phyloP scores from a whole-genome alignment of 192 early-diverging fungal genomes.

The Coemansia reversa region DNA sequence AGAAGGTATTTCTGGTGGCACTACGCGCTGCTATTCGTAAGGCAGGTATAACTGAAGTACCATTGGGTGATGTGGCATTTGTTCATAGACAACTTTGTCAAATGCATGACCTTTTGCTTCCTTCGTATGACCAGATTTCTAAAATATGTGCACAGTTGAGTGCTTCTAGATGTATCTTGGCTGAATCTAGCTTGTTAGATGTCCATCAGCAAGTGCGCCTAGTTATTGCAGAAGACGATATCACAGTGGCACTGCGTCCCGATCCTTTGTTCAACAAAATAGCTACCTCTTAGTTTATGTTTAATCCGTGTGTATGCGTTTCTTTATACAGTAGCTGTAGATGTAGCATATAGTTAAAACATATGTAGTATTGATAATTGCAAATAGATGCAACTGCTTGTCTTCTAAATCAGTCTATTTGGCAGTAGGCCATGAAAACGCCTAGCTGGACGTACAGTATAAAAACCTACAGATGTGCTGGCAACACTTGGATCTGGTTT shows the following conservation, averaged over 20 bases:
- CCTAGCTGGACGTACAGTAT: too few relatives aligned
- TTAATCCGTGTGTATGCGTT: not conserved
- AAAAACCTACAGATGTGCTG: too few relatives aligned
- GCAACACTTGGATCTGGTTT: too few relatives aligned
- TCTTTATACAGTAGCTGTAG: not conserved
- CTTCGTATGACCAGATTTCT: constrained; percentile 61
- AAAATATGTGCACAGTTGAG: constrained; percentile 66
- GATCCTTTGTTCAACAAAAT: constrained; percentile 64
- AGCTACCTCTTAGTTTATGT: constrained; percentile 18
- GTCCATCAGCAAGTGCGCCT: constrained; percentile 68
- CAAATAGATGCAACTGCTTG: not conserved
- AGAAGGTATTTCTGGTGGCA: constrained; percentile 82
- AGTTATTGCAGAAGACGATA: constrained; percentile 73
- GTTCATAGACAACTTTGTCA: constrained; percentile 68
- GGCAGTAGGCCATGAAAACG: too few relatives aligned
- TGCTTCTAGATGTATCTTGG: constrained; percentile 60
- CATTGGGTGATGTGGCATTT: constrained; percentile 70
- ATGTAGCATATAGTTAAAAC: not conserved
- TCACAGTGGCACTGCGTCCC: constrained; percentile 69
- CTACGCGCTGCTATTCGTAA: constrained; percentile 63
- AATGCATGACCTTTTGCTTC: constrained; percentile 60
- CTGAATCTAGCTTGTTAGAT: constrained; percentile 67
- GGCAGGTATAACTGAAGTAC: constrained; percentile 69
- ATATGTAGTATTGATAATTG: not conserved
- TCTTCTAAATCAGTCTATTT: not conserved